Evolutionary conservation across 2,329 filamentous ascomycete species (phyloP), one percentile per base, ranked within the genome.

Genomic region (Proliferodiscus dingleyae): DNA sequence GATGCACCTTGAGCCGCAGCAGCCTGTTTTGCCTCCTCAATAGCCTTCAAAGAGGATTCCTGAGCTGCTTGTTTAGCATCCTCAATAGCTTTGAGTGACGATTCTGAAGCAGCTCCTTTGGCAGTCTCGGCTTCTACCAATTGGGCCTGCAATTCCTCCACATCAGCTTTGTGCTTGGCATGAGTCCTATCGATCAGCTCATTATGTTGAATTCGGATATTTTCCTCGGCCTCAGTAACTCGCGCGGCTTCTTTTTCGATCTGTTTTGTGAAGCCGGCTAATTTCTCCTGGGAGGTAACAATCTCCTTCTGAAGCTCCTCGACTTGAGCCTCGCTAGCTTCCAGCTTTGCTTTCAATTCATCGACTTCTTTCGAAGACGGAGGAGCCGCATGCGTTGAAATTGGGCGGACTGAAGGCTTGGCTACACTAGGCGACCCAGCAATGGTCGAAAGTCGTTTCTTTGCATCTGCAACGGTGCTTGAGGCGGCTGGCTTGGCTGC

Each of bases 271-370:
- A 83, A 69, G 53, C 77, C 71, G 2, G 70, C 60, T 43, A 83
- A 70, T 56, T 75, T 81, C 41, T 72, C 73, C 57, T 81, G 69
- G 1, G 76, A 78, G 7, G 71, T 64, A 46, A 72, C 66, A 39
- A 83, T 72, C 55, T 83, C 74, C 5, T 69, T 67, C 61, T 77
- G 79, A 23, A 83, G 70, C 10, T 73, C 64, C 43, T 75, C 71
- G 8, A 83, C 74, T 57, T 81, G 75, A 5, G 71, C 62, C 57
- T 83, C 78, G 51, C 77, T 79, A 24, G 77, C 71, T 4, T 70
- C 68, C 18, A 84, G 68, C 64, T 81, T 81, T 6, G 69, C 63
- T 66, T 79, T 83, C 34, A 84, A 68, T 37, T 78, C 73, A 40
- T 83, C 79, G 3, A 78, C 66, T 56, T 80, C 78, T 64, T 78